Conservation (phyloP, 257 asterid genomes). For the Striga asiatica region DNA sequence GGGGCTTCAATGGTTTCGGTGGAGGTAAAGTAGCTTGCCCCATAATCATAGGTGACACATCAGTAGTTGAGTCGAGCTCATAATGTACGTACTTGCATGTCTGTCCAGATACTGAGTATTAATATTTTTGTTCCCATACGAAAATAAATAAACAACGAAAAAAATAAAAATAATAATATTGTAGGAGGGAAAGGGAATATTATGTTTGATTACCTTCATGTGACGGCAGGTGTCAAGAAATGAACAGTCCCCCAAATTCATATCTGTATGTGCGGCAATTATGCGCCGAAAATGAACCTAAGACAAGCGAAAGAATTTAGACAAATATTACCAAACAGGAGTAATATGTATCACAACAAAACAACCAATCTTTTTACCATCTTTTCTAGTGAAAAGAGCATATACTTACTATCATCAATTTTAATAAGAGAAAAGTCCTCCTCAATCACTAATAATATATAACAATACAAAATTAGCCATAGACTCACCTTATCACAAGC, state of each 20-base stretch:
- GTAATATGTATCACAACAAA: too few relatives aligned
- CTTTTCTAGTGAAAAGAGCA: too few relatives aligned
- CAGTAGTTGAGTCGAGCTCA: constrained; percentile 92
- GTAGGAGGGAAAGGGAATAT: constrained; percentile 6
- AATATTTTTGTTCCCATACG: constrained; percentile 10
- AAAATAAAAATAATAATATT: not conserved
- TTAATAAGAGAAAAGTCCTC: too few relatives aligned
- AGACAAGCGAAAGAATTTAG: constrained; percentile 10
- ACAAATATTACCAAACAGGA: constrained; percentile 10
- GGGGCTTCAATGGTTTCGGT: constrained; percentile 63
- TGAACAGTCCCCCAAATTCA: constrained; percentile 94
- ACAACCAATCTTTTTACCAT: too few relatives aligned
- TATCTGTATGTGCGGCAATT: constrained; percentile 92
- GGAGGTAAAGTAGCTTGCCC: constrained; percentile 55
- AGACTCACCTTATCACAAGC: constrained; percentile 88
- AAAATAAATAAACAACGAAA: too few relatives aligned
- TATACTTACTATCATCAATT: too few relatives aligned
- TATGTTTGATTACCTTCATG: constrained; percentile 68
- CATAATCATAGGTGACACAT: constrained; percentile 63
- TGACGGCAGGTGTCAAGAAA: constrained; percentile 99
- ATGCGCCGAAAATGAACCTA: constrained; percentile 98
- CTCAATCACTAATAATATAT: not conserved
- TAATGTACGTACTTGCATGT: constrained; percentile 98
- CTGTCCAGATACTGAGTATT: constrained; percentile 25
- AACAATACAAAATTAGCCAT: constrained; percentile 1